Base-by-base conservation (phyloP, 2,329 filamentous ascomycete genomes). In the Hypoxylon sp. region DNA sequence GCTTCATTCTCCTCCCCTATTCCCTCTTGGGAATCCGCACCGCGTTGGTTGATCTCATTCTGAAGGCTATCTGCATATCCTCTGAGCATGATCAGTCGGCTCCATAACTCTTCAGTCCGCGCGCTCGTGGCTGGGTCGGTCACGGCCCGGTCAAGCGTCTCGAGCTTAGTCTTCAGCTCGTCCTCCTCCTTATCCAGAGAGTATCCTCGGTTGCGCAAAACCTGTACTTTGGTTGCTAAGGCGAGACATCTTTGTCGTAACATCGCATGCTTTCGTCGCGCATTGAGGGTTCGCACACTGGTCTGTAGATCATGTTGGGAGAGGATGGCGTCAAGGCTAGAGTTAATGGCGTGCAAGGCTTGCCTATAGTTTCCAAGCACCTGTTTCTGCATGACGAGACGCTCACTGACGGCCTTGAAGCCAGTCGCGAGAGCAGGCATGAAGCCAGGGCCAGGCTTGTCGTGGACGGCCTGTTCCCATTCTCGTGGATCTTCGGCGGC, bases 101-200 rank as follows among this genome's bases (percentile, higher is more conserved):
- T 91, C 90, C 90, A 94, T 32, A 94, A 84, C 75, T 94, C 90
- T 71, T 94, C 90, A 67, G 90, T 87, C 60, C 89, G 78, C 2
- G 89, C 89, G 26, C 82, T 82, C 46, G 93, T 78, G 5, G 86
- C 85, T 5, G 90, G 90, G 65, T 94, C 90, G 58, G 86, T 84
- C 19, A 91, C 82, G 40, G 78, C 77, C 64, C 83, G 82, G 68
- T 92, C 88, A 50, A 94, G 75, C 16, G 75, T 78, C 64, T 85
- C 75, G 51, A 95, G 76, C 68, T 89, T 88, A 62, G 84, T 83
- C 69, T 87, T 86, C 34, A 95, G 70, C 59, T 89, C 86, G 64
- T 95, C 90, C 70, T 95, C 90, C 56, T 89, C 86, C 30, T 84
- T 84, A 62, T 89, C 89, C 57, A 95, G 77, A 2, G 89, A 87